Base-by-base conservation (phyloP, 2,329 filamentous ascomycete species). In the Xylaria sp. region DNA sequence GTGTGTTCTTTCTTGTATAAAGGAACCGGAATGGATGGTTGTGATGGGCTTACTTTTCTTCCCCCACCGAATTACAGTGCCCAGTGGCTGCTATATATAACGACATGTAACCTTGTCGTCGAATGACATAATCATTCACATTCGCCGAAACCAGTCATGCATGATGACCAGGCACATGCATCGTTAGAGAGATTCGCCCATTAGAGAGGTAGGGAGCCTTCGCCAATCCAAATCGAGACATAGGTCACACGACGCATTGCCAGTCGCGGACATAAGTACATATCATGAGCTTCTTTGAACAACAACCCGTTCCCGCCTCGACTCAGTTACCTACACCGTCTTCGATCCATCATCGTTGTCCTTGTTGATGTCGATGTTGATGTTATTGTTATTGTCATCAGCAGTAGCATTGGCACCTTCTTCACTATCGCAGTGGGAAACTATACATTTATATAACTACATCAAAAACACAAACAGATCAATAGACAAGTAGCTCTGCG, bases 221-320 rank as follows among this genome's bases (percentile, higher is more conserved):
- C 12, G 1, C 41, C 60, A 56, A 25, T 61, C 55, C 59, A 46
- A 61, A 64, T 67, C 49, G 18, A 57, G 67, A 5, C 20, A 64
- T 63, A 39, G 7, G 61, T 67, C 64, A 67, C 64, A 59, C 63
- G 67, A 69, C 60, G 36, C 33, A 62, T 52, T 66, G 18, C 58
- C 41, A 12, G 28, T 46, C 56, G 3, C 41, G 23, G 31, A 7
- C 28, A 54, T 33, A 28, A 43, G 23, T 48, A 39, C 41, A 41
- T 28, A 61, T 57, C 55, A 63, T 69, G 64, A 33, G 57, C 61
- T 43, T 39, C 12, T 25, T 10, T 36, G 28, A 5, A 28, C 18
- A 8, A 10, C 33, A 33, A 33, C 12, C n/a, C n/a, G 28, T 33
- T 62, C n/a, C 15, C 33, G 43, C 36, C 49, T 12, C 9, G 6